Conservation (phyloP, 805 yeast genomes). For the Hanseniaspora mollemarum region DNA sequence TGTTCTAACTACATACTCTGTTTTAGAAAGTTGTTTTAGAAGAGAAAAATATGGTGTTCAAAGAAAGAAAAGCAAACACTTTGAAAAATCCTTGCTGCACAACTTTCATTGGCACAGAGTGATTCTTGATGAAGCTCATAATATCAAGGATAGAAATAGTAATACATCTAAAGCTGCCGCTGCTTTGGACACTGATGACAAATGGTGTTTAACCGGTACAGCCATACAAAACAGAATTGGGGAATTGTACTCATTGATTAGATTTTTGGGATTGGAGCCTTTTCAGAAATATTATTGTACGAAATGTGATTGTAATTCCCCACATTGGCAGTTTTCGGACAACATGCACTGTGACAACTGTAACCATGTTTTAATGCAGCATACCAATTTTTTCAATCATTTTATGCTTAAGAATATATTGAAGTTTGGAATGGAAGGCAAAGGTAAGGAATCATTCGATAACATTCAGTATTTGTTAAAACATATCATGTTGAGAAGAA, state of each 20-base stretch:
- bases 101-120: slow-evolving; percentile 68
- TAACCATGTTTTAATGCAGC: slow-evolving; percentile 89
- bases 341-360: slow-evolving; percentile 76
- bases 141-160: slow-evolving; percentile 86
- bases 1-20: slow-evolving; percentile 83
- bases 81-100: slow-evolving; percentile 69
- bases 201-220: slow-evolving; percentile 93
- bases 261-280: slow-evolving; percentile 76
- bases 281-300: slow-evolving; percentile 85
- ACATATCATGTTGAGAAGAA: slow-evolving; percentile 83
- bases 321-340: slow-evolving; percentile 76
- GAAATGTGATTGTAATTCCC: slow-evolving; percentile 74
- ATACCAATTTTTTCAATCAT: slow-evolving; percentile 89
- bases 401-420: slow-evolving; percentile 91
- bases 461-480: slow-evolving; percentile 63
- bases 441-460: slow-evolving; percentile 65
- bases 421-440: slow-evolving; percentile 68
- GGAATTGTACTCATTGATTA: slow-evolving; percentile 81
- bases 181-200: slow-evolving; percentile 51
- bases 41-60: slow-evolving; percentile 75
- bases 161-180: slow-evolving; percentile 92
- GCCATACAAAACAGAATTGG: slow-evolving; percentile 95
- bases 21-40: slow-evolving; percentile 74
- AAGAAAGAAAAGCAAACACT: slow-evolving; percentile 56
- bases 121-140: slow-evolving; percentile 91